Evolutionary conservation across 2,329 filamentous ascomycete genomes (phyloP), one percentile per base, ranked within the genome.

Genomic region (Pseudogymnoascus sp.): DNA sequence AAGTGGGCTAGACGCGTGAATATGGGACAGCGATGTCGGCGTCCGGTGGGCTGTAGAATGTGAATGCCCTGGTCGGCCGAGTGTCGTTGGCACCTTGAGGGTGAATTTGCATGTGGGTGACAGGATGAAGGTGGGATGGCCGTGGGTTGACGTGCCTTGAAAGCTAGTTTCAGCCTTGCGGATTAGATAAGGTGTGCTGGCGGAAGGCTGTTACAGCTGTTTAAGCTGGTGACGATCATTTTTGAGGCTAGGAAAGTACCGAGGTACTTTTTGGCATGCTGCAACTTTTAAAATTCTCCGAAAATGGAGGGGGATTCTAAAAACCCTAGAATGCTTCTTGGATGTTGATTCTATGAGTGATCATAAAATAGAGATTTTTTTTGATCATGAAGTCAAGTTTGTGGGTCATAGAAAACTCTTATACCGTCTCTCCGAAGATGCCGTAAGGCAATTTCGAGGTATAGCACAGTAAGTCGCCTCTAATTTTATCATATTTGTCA

Each of bases 151-250:
- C 41, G 41, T 21, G 40, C 40, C 10, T 24, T n/a, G 41, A 13
- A n/a, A 3, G 41, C 4, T 47, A 50, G 24, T 50, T 50, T 50
- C 41, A 50, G 41, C 41, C 41, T 50, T 50, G 41, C 41, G 7
- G 41, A 50, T 50, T 50, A 50, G 41, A 50, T 50, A 50, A 50
- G 41, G 24, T 15, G 41, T 50, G 41, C 41, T 50, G 24, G 41
- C 6, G 17, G 24, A n/a, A 50, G 29, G 41, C 41, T 44, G 40
- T 44, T 44, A n/a, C 10, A 44, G 21, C 41, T 29, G 24, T 21
- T 21, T 21, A 21, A 21, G 21, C 21, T 21, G 21, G 21, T n/a
- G 41, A 15, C 21, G 13, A 15, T 29, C 24, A 29, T 47, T 15
- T 15, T 47, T 15, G 24, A 8, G 41, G 41, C 1, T 47, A 47